Evolutionary conservation across 345 rosid species (phyloP).

Genomic region (Passiflora organensis): DNA sequence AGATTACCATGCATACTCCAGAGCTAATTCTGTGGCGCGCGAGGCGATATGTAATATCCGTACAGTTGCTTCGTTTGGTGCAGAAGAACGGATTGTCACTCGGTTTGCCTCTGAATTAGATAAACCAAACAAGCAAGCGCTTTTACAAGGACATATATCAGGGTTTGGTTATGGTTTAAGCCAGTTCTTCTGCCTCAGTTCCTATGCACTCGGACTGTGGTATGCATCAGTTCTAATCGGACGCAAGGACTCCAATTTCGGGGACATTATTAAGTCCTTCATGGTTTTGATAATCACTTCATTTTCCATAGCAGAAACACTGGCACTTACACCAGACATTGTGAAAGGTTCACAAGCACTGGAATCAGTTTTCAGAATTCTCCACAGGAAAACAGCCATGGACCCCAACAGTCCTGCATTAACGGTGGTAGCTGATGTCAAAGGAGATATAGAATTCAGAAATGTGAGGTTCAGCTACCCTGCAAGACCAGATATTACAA

Average conservation of each 20-base stretch:
- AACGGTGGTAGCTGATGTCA: slow-evolving; percentile 29
- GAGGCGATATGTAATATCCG: slow-evolving; percentile 74
- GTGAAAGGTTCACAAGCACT: slow-evolving; percentile 88
- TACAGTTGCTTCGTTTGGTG: slow-evolving; percentile 66
- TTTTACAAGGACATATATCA: slow-evolving; percentile 67
- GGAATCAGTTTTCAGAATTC: slow-evolving; percentile 57
- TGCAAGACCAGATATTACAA: slow-evolving; percentile 47
- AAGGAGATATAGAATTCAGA: slow-evolving; percentile 57
- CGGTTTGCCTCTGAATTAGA: slow-evolving; percentile 54
- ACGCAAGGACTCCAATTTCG: slow-evolving; percentile 45
- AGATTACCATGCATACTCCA: slow-evolving; percentile 53
- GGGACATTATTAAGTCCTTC: slow-evolving; percentile 54
- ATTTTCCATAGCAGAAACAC: slow-evolving; percentile 61
- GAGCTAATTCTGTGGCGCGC: slow-evolving; percentile 60
- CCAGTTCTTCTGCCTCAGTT: slow-evolving; percentile 50
- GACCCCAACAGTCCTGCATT: slow-evolving; percentile 40
- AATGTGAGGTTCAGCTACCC: slow-evolving; percentile 67
- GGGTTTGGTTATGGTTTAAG: slow-evolving; percentile 71
- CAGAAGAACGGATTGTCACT: slow-evolving; percentile 44
- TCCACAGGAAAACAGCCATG: slow-evolving; percentile 49
- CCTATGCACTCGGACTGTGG: slow-evolving; percentile 90
- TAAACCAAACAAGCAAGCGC: slow-evolving; percentile 50
- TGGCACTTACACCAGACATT: slow-evolving; percentile 78
- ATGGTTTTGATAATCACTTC: slow-evolving; percentile 69
- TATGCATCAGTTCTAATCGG: slow-evolving; percentile 60